Evolutionary conservation across 2,329 filamentous ascomycete genomes (phyloP).

Genomic region (Zarea fungicola): DNA sequence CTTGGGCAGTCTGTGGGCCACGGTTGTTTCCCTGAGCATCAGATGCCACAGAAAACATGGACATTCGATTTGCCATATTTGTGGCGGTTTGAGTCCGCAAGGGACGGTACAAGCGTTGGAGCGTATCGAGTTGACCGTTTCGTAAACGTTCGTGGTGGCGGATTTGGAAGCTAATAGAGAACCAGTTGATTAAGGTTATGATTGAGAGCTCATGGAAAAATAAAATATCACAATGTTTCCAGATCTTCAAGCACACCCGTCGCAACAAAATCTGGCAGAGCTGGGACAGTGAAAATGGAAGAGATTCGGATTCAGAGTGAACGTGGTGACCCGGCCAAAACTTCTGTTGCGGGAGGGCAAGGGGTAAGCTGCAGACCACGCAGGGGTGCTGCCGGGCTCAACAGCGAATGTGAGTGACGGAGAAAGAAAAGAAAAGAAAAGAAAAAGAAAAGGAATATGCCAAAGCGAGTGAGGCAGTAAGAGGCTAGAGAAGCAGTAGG

Average conservation of each 20-base stretch:
- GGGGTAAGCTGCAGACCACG: too few relatives aligned
- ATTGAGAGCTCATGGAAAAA: too few relatives aligned
- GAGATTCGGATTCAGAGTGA: neutral
- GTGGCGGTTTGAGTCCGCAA: constrained; percentile 24
- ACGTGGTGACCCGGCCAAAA: too few relatives aligned
- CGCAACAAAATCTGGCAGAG: too few relatives aligned
- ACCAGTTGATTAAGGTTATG: too few relatives aligned
- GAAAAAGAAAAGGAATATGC: too few relatives aligned
- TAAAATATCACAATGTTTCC: too few relatives aligned
- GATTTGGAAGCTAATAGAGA: neutral
- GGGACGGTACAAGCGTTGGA: constrained; percentile 33
- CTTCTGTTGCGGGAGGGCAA: too few relatives aligned
- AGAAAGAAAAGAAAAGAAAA: constrained; percentile 35
- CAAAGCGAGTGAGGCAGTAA: constrained; percentile 55
- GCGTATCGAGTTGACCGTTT: neutral
- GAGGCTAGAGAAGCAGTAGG: constrained; percentile 15
- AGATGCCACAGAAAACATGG: constrained; percentile 63
- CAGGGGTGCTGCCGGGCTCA: too few relatives aligned
- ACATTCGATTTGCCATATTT: constrained; percentile 59
- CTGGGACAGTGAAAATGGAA: too few relatives aligned
- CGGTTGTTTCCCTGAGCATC: constrained; percentile 55
- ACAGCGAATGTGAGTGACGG: constrained; percentile 4
- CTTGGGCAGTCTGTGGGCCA: constrained; percentile 67
- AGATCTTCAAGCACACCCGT: too few relatives aligned
- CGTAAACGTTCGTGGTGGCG: neutral